These are phyloP conservation scores for Pulveroboletus sp. DNA, from an alignment of 1,284 basidiomycete genomes.

Conservation along the genomic window DNA sequence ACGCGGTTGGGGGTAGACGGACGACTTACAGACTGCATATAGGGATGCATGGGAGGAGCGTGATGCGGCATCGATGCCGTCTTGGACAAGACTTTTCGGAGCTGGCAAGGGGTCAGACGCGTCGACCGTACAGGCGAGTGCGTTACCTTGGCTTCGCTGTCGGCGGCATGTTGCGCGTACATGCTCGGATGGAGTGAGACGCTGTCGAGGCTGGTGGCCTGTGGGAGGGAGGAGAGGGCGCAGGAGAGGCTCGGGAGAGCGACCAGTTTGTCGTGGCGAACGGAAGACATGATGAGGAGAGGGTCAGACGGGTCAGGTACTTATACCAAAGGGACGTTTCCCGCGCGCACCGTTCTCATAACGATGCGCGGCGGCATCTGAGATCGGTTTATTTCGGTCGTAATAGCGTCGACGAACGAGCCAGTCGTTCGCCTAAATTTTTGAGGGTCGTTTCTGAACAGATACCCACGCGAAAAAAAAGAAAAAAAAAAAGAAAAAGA, in stretches of 20 bases:
- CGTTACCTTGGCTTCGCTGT: conserved; percentile 72
- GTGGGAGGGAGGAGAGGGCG: conserved; percentile 60
- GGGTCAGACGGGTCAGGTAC: conserved; percentile 4
- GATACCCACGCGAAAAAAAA: conserved; percentile 8
- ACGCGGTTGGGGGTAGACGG: not conserved
- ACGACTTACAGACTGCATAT: conserved; percentile 38
- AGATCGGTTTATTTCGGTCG: conserved; percentile 20
- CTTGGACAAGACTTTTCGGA: conserved; percentile 49
- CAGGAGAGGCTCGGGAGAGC: conserved; percentile 67
- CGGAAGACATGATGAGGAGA: conserved; percentile 14
- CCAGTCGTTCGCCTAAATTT: conserved; percentile 25
- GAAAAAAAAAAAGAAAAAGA: too few relatives aligned
- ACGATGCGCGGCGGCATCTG: conserved; percentile 25
- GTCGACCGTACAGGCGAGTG: not conserved
- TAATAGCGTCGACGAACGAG: conserved; percentile 9
- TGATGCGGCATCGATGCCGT: conserved; percentile 36
- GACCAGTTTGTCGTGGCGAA: conserved; percentile 49
- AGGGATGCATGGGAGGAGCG: conserved; percentile 29
- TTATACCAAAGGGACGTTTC: conserved; percentile 14
- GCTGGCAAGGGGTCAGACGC: conserved; percentile 31
- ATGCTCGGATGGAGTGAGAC: conserved; percentile 64
- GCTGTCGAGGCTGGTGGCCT: conserved; percentile 62
- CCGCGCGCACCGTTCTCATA: conserved; percentile 21
- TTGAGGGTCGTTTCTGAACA: conserved; percentile 20
- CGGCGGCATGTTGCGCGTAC: conserved; percentile 60